Conservation (phyloP, 805 yeast genomes). For the Teunomyces funiuensis region DNA sequence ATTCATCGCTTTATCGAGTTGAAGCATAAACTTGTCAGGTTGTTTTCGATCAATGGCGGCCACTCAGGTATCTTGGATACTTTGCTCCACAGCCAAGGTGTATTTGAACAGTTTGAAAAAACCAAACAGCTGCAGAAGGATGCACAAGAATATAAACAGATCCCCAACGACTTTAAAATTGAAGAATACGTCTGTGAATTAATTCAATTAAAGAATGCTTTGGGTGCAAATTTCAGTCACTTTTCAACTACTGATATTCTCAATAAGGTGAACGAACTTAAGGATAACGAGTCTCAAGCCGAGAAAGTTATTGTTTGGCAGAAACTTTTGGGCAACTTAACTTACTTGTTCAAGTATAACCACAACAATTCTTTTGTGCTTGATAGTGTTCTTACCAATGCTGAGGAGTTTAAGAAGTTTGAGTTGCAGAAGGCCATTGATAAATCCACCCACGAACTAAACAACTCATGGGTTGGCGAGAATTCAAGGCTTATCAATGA, state of each 20-base stretch:
- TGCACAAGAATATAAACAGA: constrained; percentile 21
- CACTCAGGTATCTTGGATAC: constrained; percentile 59
- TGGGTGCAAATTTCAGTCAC: constrained; percentile 19
- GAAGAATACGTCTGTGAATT: constrained; percentile 36
- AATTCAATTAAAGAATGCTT: constrained; percentile 17
- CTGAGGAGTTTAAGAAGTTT: constrained; percentile 23
- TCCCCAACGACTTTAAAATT: constrained; percentile 33
- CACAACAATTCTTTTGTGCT: constrained; percentile 31
- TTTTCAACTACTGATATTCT: constrained; percentile 15
- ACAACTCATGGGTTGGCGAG: constrained; percentile 14
- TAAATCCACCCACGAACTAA: constrained; percentile 6
- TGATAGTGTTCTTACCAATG: constrained; percentile 33
- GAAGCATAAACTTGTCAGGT: constrained; percentile 19
- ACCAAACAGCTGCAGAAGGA: not conserved
- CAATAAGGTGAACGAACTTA: constrained; percentile 15
- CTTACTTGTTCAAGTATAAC: constrained; percentile 33
- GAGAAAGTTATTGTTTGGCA: constrained; percentile 21
- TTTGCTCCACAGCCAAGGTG: constrained; percentile 45
- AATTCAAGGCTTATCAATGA: constrained; percentile 14
- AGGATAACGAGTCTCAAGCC: constrained; percentile 12
- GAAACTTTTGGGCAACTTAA: constrained; percentile 32
- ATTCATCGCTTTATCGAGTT: constrained; percentile 16
- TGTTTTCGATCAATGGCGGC: constrained; percentile 54
- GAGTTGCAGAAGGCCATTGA: constrained; percentile 17
- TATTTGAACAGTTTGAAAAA: constrained; percentile 18